phyloP scores from a whole-genome alignment of 257 asterid genomes.

The Avicennia marina region DNA sequence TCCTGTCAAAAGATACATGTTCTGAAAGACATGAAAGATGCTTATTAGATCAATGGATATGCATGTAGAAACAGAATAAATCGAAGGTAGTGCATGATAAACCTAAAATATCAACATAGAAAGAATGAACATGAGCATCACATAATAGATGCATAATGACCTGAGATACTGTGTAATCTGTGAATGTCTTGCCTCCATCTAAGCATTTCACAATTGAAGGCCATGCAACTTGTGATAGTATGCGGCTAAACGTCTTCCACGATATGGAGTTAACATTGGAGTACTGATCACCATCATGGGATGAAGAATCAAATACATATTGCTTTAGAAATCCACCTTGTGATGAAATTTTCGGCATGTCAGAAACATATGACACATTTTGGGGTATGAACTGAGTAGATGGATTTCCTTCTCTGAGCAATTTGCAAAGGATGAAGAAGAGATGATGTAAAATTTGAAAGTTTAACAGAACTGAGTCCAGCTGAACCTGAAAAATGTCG shows the following conservation, averaged over 20 bases:
- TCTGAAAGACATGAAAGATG: too few species aligned
- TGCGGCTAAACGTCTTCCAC: slow-evolving; percentile 70
- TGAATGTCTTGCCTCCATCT: slow-evolving; percentile 74
- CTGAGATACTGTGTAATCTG: slow-evolving; percentile 69
- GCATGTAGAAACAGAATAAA: slow-evolving; percentile 11
- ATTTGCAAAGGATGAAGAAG: slow-evolving; percentile 81
- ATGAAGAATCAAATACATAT: slow-evolving; percentile 38
- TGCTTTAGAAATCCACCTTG: slow-evolving; percentile 89
- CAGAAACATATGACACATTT: slow-evolving; percentile 31
- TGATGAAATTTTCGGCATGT: slow-evolving; percentile 38
- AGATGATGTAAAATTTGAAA: slow-evolving; percentile 81
- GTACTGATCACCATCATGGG: slow-evolving; percentile 27
- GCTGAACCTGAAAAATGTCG: slow-evolving; percentile 55
- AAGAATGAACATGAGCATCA: slow-evolving; percentile 9
- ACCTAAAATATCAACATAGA: slow-evolving; percentile 16
- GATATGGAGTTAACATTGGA: slow-evolving; percentile 40
- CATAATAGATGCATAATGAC: slow-evolving; percentile 30
- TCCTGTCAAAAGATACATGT: too few species aligned
- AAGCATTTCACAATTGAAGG: slow-evolving; percentile 69
- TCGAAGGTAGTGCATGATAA: background rate
- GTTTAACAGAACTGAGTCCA: slow-evolving; percentile 66
- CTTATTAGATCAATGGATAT: too few species aligned
- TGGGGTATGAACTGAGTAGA: slow-evolving; percentile 27
- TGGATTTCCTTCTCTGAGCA: slow-evolving; percentile 76
- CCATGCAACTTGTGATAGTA: slow-evolving; percentile 71